Evolutionary conservation across 495 filamentous ascomycete species (phyloP), one percentile per base, ranked within the genome.

Genomic region (Pseudoneurospora amorphoporcata): DNA sequence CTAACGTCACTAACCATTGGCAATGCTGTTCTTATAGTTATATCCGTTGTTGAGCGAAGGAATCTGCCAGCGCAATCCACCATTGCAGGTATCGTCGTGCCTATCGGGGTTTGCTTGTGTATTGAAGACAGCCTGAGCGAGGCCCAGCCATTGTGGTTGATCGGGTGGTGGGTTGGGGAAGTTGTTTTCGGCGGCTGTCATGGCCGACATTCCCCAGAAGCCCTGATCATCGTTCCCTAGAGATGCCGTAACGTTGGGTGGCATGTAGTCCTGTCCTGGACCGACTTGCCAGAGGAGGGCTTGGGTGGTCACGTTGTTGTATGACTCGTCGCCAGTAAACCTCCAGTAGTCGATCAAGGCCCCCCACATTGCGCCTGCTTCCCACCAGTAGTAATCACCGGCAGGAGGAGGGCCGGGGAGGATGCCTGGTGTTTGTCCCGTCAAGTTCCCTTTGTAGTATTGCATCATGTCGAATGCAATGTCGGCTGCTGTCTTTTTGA

Each of bases 21-120:
- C 53, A 61, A 61, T 61, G 84, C 92, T 89, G 80, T 97, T 97
- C 84, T 97, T 97, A 84, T 97, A 97, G 77, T 90, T 87, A 74
- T 92, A 97, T 16, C 94, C 94, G 58, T 84, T 88, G 74, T 95
- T 93, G 72, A 87, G 89, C 4, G 87, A 83, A 73, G 90, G 91
- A 68, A 95, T 92, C 83, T 97, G 94, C 94, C 94, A 97, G 40
- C 90, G 84, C 74, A 97, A 75, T 1, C 93, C 93, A 65, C 91
- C 90, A n/a, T 83, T 83, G 75, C 93, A 92, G 7, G 83, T 80
- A 0, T 79, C 79, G 76, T 93, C 88, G 88, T 92, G 92, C 9
- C 89, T 86, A 8, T 81, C 77, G 14, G 83, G 81, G 38, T 69
- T 71, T 1, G 86, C 86, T 76, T 92, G 91, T 5, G 88, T 87